Conservation (phyloP, 768 basidiomycete species). For the Neoboletus brunneissimus region DNA sequence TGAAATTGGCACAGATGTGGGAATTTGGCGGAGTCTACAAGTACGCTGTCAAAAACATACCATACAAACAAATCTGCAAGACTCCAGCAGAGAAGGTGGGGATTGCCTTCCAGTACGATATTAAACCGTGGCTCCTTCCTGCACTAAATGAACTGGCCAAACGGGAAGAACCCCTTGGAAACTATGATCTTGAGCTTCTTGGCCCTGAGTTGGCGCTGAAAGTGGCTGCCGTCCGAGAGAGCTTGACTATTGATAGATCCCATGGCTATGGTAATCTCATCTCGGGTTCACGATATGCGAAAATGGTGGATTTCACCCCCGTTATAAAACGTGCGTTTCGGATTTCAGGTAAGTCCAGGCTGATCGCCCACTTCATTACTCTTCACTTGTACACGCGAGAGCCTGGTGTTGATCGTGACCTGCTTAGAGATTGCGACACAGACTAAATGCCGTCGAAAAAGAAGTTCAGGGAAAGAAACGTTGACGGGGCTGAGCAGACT, state of each 20-base stretch:
- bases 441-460: neutral
- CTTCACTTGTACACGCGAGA: neutral
- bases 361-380: neutral
- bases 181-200: conserved; percentile 10
- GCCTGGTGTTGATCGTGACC: neutral
- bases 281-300: conserved; percentile 1
- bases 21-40: conserved; percentile 30
- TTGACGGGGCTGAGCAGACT: neutral
- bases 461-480: neutral
- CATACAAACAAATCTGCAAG: conserved; percentile 8
- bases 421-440: neutral
- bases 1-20: conserved; percentile 42
- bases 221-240: conserved; percentile 24
- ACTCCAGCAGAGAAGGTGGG: conserved; percentile 23
- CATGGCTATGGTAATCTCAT: neutral
- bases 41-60: conserved; percentile 30
- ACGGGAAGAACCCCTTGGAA: conserved; percentile 19
- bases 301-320: conserved; percentile 13
- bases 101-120: conserved; percentile 31
- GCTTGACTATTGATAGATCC: neutral
- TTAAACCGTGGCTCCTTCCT: conserved; percentile 33
- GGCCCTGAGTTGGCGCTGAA: conserved; percentile 18
- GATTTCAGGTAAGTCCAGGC: conserved; percentile 2
- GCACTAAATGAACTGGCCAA: conserved; percentile 15
- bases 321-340: conserved; percentile 10